Evolutionary conservation across 108 stramenopile species (phyloP).

Genomic region (Discostella stelligeroides): DNA sequence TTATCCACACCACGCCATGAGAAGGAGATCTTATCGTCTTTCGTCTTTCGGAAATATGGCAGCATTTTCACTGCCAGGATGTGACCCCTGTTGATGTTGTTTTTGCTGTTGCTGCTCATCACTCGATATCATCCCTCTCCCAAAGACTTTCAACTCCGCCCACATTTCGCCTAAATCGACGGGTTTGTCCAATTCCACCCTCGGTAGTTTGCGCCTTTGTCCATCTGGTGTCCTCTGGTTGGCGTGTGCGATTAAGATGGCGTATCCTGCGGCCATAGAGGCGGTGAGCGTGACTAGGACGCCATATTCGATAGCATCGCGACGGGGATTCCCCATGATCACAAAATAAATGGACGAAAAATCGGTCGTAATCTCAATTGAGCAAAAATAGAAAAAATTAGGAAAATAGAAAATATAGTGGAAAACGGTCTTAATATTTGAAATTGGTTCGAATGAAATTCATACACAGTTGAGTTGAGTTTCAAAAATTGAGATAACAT

Average conservation of each 20-base stretch:
- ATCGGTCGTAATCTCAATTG: too few species aligned
- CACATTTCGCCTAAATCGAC: conserved; percentile 41
- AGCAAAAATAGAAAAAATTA: too few species aligned
- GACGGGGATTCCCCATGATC: conserved; percentile 47
- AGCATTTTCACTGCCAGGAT: too few species aligned
- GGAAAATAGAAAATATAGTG: too few species aligned
- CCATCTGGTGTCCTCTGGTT: conserved; percentile 32
- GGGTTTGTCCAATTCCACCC: conserved; percentile 41
- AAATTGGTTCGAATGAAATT: too few species aligned
- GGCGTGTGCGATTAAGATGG: conserved; percentile 34
- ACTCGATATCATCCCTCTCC: neutral
- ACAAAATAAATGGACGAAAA: too few species aligned
- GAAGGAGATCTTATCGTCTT: too few species aligned
- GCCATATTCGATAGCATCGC: conserved; percentile 52
- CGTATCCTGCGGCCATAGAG: conserved; percentile 45
- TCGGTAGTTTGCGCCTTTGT: conserved; percentile 32
- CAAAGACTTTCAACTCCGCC: conserved; percentile 30
- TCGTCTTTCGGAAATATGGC: too few species aligned
- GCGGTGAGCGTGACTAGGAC: conserved; percentile 32
- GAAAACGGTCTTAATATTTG: too few species aligned
- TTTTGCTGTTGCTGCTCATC: neutral
- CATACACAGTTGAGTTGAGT: too few species aligned
- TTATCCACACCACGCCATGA: too few species aligned
- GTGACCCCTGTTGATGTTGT: neutral
- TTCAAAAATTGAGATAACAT: too few species aligned